phyloP scores from a whole-genome alignment of 2,329 filamentous ascomycete genomes.

The Nemania sp. region DNA sequence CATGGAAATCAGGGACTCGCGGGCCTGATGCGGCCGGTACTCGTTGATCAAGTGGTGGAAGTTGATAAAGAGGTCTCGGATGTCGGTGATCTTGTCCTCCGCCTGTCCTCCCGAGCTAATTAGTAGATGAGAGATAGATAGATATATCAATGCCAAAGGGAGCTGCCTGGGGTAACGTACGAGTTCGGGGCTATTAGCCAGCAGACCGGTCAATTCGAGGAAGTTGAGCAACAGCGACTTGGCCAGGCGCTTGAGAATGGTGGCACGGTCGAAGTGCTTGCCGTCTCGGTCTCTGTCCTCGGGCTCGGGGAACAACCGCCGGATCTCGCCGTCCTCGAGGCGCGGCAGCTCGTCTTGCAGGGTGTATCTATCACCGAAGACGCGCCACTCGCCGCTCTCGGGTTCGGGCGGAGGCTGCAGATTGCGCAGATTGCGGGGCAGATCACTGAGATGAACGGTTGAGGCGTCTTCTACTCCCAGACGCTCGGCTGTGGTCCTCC shows the following conservation, averaged over 20 bases:
- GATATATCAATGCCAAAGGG: too few species aligned
- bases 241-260: slow-evolving; percentile 74
- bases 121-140: neutral
- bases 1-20: slow-evolving; percentile 69
- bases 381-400: slow-evolving; percentile 61
- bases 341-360: slow-evolving; percentile 39
- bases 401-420: slow-evolving; percentile 83
- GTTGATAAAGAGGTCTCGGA: slow-evolving; percentile 84
- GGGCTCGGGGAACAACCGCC: slow-evolving; percentile 55
- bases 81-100: slow-evolving; percentile 72
- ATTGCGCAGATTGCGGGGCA: slow-evolving; percentile 73
- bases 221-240: slow-evolving; percentile 89
- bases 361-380: slow-evolving; percentile 33
- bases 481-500: slow-evolving; percentile 43
- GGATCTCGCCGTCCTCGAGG: slow-evolving; percentile 76
- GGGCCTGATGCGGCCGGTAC: slow-evolving; percentile 71
- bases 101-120: slow-evolving; percentile 47
- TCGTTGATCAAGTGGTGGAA: slow-evolving; percentile 93
- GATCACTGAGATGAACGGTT: slow-evolving; percentile 45
- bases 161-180: slow-evolving; percentile 37
- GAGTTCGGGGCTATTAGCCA: slow-evolving; percentile 66
- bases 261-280: slow-evolving; percentile 64
- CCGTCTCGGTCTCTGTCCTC: slow-evolving; percentile 51
- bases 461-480: slow-evolving; percentile 35
- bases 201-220: slow-evolving; percentile 75